Base-by-base conservation (phyloP, 2,329 filamentous ascomycete species). In the Colletotrichum melonis region DNA sequence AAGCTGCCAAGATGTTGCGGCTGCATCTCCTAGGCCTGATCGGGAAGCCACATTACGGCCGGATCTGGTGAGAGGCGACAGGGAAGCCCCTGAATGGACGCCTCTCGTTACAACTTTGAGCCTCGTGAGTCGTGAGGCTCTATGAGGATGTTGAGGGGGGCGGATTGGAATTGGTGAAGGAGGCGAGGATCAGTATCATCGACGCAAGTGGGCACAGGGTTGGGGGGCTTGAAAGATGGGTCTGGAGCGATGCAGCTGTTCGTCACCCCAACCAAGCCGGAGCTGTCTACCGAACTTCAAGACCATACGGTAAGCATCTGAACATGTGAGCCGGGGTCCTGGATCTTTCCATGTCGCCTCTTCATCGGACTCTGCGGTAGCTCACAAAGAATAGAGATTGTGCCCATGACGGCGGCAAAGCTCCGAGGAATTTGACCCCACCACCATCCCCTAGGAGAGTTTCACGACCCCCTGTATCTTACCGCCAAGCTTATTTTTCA, bases 1-100 rank as follows among this genome's bases (percentile, higher is more conserved):
- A 73, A 73, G 71, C 71, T 73, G 71, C 71, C 71, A 73, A 73
- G 71, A 32, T 57, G 71, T 71, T 73, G 71, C 71, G 56, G 67
- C 49, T 73, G 60, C 62, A 35, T 35, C 46, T 66, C 60, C 62
- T 52, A 52, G 46, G 46, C 67, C 62, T 52, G 35, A 71, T 66
- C 28, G 28, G 60, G 67, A 42, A 66, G 71, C 55, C 32, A 52
- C 22, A 67, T 55, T 9, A 62, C 56, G 71, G 46, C n/a, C 46
- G 28, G 49, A 66, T 62, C 67, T 26, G 46, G 46, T 32, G 3
- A 49, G 56, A 30, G n/a, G 62, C 35, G 71, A 52, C 67, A 66
- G 56, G 60, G 67, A 73, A n/a, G 19, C 19, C 46, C 60, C 28
- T 49, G 70, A 16, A 4, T 28, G 42, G 26, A 55, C 60, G 60